Conservation (phyloP, 148 eudicot species). For the Polygonum aviculare region DNA sequence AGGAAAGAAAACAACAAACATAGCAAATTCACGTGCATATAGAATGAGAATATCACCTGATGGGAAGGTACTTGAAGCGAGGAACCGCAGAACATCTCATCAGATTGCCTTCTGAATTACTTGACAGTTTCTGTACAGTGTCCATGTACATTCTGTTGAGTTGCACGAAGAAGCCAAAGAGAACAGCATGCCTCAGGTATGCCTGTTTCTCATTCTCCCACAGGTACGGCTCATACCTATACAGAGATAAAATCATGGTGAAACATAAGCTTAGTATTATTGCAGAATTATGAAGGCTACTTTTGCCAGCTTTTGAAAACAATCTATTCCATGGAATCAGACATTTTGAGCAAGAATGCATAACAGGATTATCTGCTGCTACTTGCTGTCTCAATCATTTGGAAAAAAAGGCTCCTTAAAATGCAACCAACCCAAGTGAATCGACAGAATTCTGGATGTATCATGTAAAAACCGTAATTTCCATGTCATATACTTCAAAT, state of each 20-base stretch:
- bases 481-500: background rate
- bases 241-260: background rate
- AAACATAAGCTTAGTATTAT: background rate
- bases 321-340: background rate
- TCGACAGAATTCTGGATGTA: background rate
- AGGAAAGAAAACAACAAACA: background rate
- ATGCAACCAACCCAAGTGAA: background rate
- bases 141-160: constrained; percentile 76
- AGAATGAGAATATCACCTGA: constrained; percentile 48
- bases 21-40: background rate
- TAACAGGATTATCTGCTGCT: background rate
- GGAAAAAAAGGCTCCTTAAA: background rate
- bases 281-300: background rate
- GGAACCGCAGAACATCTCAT: constrained; percentile 90
- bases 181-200: constrained; percentile 86
- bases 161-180: constrained; percentile 96
- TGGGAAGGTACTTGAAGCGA: constrained; percentile 94
- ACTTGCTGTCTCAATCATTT: background rate
- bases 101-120: constrained; percentile 79
- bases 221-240: constrained; percentile 84
- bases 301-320: background rate
- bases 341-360: background rate
- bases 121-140: constrained; percentile 65
- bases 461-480: background rate
- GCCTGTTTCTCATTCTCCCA: constrained; percentile 99